Evolutionary conservation across 2,329 filamentous ascomycete species (phyloP), one percentile per base, ranked within the genome.

Genomic region (Aspergillus alliaceus): DNA sequence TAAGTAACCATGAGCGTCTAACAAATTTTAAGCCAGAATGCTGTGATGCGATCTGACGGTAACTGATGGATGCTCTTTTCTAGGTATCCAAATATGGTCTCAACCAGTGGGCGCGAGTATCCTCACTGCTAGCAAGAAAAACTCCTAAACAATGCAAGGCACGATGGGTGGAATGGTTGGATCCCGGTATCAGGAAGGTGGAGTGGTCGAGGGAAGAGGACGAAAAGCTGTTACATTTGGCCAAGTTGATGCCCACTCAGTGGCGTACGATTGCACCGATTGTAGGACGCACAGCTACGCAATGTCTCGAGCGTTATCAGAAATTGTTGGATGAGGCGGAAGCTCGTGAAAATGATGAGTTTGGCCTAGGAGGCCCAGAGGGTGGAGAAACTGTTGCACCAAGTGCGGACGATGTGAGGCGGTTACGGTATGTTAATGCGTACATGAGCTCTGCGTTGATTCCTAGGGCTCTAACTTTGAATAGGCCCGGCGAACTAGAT

Each of bases 161-260:
- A 59, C 85, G 95, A 79, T 99, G 95, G 95, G 87, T 89, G 73
- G 93, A 99, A 84, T 99, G 95, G 93, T 85, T 99, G 65, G 95
- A 99, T 72, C 95, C 95, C 20, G 91, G 90, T 72, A 98, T 99
- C 80, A 90, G 93, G 71, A 99, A 99, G 82, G 95, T 96, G 67
- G 95, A 99, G 79, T 99, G 95, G 93, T 96, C 91, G 73, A 90
- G 95, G 71, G 95, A 99, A 77, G 95, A 99, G 75, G 95, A 99
- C 75, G 95, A 99, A 81, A 97, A 96, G 79, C 83, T 99, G 59
- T 79, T 99, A 68, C 95, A 98, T 71, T 83, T 99, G 70, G 95
- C 95, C 60, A 99, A 98, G 84, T 83, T 99, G 78, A 96, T 99
- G 89, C 95, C 95, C 56, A 98, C 93, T 27, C 95, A 99, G 84